Evolutionary conservation across 2,329 filamentous ascomycete genomes (phyloP).

Genomic region (Apiospora koreana): DNA sequence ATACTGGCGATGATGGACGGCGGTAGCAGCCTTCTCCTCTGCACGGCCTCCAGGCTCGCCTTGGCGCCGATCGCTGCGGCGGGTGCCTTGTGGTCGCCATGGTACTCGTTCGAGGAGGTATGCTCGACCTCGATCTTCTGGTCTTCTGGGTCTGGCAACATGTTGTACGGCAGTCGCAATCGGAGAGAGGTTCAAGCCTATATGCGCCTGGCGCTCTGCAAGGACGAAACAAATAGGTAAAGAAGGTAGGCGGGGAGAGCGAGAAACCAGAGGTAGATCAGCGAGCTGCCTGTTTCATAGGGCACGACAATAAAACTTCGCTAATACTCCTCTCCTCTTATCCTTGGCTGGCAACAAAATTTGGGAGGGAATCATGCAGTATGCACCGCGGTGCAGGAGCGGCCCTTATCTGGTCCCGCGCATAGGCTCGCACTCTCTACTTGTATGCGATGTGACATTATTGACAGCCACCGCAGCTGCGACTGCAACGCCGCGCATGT

Average conservation of each 20-base stretch:
- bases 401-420: background rate
- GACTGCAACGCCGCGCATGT: background rate
- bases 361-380: background rate
- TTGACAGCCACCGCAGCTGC: background rate
- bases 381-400: background rate
- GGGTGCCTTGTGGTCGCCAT: slow-evolving; percentile 7
- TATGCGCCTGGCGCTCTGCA: background rate
- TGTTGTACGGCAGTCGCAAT: background rate
- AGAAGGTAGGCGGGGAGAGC: background rate
- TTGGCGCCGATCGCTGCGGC: background rate
- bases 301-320: background rate
- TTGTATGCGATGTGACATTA: slow-evolving; percentile 1
- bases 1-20: slow-evolving; percentile 43
- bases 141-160: slow-evolving; percentile 11
- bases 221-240: background rate
- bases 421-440: background rate
- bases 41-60: slow-evolving; percentile 18
- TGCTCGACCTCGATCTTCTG: slow-evolving; percentile 13
- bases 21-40: slow-evolving; percentile 26
- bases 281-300: background rate
- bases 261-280: background rate
- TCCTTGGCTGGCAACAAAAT: background rate
- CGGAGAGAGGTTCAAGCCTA: background rate
- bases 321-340: background rate
- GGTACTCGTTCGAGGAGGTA: slow-evolving; percentile 12